Evolutionary conservation across 148 eudicot genomes (phyloP).

Genomic region (Rhododendron ovatum): DNA sequence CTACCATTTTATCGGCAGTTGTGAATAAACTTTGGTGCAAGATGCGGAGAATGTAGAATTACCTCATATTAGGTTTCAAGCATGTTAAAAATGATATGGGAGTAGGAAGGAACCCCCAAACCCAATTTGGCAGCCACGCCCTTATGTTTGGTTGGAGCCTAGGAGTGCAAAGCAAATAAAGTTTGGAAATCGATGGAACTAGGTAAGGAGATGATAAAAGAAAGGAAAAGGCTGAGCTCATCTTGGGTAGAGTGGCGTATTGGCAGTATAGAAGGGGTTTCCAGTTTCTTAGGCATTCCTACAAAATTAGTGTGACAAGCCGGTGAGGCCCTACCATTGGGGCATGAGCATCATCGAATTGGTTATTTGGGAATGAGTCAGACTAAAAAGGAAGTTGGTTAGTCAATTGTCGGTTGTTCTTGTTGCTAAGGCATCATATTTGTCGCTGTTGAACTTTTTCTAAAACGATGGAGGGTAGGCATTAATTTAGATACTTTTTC

Average conservation of each 20-base stretch:
- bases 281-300: neutral
- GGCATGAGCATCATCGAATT: neutral
- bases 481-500: neutral
- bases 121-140: no score
- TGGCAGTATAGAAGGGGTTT: neutral
- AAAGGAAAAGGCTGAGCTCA: neutral
- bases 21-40: no score
- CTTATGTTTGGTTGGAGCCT: neutral
- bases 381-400: neutral
- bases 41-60: no score
- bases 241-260: neutral
- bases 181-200: neutral
- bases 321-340: neutral
- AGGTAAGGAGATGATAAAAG: neutral
- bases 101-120: no score
- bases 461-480: neutral
- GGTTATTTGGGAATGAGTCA: neutral
- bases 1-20: no score
- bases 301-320: neutral
- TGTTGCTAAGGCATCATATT: neutral
- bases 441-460: neutral
- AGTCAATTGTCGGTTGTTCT: neutral
- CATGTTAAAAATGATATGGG: no score
- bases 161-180: neutral
- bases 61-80: no score